Percentiles rank a stretch among this genome's conserved stretches.
Conservation (phyloP, 2,329 filamentous ascomycete genomes). For the Alternaria triticina region DNA sequence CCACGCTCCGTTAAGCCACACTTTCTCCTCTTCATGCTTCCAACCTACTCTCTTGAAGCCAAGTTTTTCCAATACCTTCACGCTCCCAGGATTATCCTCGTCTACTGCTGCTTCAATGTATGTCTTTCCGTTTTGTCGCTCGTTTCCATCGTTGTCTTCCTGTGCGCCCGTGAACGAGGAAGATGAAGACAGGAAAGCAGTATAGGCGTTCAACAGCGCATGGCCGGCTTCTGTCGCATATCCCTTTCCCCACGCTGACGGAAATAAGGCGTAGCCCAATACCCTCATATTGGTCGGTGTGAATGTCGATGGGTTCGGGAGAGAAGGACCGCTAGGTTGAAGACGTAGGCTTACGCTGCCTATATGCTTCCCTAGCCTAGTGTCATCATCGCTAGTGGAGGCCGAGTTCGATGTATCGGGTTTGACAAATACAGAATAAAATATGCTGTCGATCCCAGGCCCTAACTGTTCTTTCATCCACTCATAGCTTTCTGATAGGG, state of each 20-base stretch:
- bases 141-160: neutral
- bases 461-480: conserved; percentile 25
- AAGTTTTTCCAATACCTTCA: conserved; percentile 31
- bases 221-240: conserved; percentile 36
- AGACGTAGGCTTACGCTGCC: conserved; percentile 22
- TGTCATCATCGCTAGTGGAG: neutral
- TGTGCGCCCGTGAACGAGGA: neutral
- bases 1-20: conserved; percentile 36
- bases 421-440: conserved; percentile 23
- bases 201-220: conserved; percentile 26
- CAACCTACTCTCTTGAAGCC: conserved; percentile 33
- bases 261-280: conserved; percentile 34
- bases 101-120: conserved; percentile 36
- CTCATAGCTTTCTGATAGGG: conserved; percentile 22
- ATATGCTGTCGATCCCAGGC: conserved; percentile 13
- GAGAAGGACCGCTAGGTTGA: conserved; percentile 6
- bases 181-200: neutral
- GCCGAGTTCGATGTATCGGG: neutral
- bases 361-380: conserved; percentile 10
- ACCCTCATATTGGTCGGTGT: conserved; percentile 14
- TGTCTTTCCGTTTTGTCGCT: conserved; percentile 5
- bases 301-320: neutral
- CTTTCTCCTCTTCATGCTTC: conserved; percentile 23
- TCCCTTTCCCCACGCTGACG: conserved; percentile 28
- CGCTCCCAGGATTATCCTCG: conserved; percentile 27